Evolutionary conservation across 352 stramenopile genomes (phyloP), one percentile per base, ranked within the genome.

Genomic region (Blastocystis sp.): DNA sequence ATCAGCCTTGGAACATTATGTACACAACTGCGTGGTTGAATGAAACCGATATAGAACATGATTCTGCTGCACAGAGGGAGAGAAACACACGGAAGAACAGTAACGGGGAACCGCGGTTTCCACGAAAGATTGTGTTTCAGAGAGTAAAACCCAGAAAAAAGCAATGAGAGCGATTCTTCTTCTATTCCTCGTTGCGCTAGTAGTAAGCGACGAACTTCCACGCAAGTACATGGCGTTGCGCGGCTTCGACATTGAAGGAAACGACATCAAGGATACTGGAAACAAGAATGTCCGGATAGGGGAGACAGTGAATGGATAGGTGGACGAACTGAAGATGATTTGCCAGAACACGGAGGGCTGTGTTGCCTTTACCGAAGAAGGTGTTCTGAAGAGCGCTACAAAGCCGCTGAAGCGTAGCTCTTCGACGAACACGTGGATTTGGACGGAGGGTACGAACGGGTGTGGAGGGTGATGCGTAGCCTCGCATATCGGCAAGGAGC

Each of bases 261-360:
- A 85, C 36, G 53, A 54, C 11, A 75, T 85, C 24, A 85, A 85
- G 75, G 1, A 59, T 1, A 79, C 69, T 18, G 75, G 53, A 27
- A 57, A 44, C 7, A 65, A 27, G 27, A 73, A 29, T 61, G 75
- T 79, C n/a, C 7, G 27, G 21, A 29, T 48, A 29, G 18, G 4
- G 4, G 6, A 7, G 3, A 38, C 16, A 6, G 2, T 24, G 61
- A 29, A 48, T n/a, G 16, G 24, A 0, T 64, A 79, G 69, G 69
- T 85, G 49, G 75, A 85, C 51, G 36, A 61, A 38, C 36, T 85
- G 27, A 85, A 85, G 75, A 73, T 56, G 54, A 56, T 85, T 49
- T 85, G 75, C 51, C 36, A 73, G 61, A 56, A 85, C 40, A 85
- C 75, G 11, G 21, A 69, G 14, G 53, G 32, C 51, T 85, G 75